phyloP scores from a whole-genome alignment of 1,284 basidiomycete genomes.

The Amylostereum areolatum region DNA sequence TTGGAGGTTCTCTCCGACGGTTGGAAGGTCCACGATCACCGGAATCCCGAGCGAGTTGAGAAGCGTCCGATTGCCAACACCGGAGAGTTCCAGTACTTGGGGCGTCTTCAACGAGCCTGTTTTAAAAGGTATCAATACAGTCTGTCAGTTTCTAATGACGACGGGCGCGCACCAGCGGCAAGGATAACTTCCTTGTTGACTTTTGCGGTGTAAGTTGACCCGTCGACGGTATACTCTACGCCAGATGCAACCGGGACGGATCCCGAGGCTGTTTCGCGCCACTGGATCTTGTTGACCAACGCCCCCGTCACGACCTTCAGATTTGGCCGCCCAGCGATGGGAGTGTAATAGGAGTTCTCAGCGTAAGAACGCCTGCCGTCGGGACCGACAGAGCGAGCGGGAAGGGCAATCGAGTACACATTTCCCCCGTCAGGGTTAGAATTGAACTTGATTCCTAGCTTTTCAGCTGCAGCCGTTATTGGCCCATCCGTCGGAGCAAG shows the following conservation, averaged over 20 bases:
- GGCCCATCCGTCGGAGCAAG: too few relatives aligned
- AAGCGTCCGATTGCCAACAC: constrained; percentile 28
- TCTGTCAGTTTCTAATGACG: too few relatives aligned
- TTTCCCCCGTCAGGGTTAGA: too few relatives aligned
- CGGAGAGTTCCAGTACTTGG: constrained; percentile 33
- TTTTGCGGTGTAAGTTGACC: too few relatives aligned
- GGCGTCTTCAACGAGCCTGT: constrained; percentile 52
- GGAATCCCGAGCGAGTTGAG: constrained; percentile 25
- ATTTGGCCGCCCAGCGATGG: constrained; percentile 4
- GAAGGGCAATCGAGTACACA: too few relatives aligned
- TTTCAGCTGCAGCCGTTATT: too few relatives aligned
- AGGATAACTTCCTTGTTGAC: too few relatives aligned
- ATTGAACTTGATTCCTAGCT: too few relatives aligned
- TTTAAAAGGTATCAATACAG: background rate
- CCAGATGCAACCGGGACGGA: constrained; percentile 19
- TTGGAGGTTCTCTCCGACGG: constrained; percentile 28
- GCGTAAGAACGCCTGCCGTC: too few relatives aligned
- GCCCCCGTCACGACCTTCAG: constrained; percentile 4
- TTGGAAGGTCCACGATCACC: constrained; percentile 28
- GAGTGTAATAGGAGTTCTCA: constrained; percentile 10
- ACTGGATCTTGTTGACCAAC: constrained; percentile 1
- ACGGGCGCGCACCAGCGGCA: too few relatives aligned
- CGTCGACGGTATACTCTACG: constrained; percentile 18
- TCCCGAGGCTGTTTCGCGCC: background rate
- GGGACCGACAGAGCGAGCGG: too few relatives aligned